These are phyloP conservation scores for Fusarium pseudonygamai DNA, from an alignment of 2,329 filamentous ascomycete genomes.

Conservation along the genomic window DNA sequence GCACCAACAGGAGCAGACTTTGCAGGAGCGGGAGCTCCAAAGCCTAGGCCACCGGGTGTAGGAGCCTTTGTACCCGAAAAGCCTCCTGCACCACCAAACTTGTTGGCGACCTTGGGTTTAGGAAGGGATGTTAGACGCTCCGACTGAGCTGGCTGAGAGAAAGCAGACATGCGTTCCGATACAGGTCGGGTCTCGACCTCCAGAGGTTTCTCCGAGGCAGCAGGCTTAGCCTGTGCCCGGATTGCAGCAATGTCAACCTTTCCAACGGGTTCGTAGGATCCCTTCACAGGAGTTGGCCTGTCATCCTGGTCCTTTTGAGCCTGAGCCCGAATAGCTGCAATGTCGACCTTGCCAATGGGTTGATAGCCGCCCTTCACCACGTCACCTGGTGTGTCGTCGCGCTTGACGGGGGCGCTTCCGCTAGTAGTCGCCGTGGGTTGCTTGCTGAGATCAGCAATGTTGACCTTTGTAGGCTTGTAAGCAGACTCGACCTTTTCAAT, in stretches of 20 bases:
- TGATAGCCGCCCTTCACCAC: conserved; percentile 90
- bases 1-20: conserved; percentile 72
- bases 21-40: conserved; percentile 66
- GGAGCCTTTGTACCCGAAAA: conserved; percentile 93
- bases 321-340: conserved; percentile 84
- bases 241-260: conserved; percentile 98
- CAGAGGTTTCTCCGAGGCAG: conserved; percentile 49
- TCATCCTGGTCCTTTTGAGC: conserved; percentile 77
- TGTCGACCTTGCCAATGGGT: conserved; percentile 97
- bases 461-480: conserved; percentile 95
- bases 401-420: conserved; percentile 58
- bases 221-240: conserved; percentile 76
- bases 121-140: conserved; percentile 88
- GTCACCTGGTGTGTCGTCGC: conserved; percentile 61
- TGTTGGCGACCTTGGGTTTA: conserved; percentile 94
- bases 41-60: conserved; percentile 74
- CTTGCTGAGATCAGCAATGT: conserved; percentile 84
- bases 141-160: conserved; percentile 67
- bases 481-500: conserved; percentile 92
- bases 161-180: conserved; percentile 80
- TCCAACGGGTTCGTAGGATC: conserved; percentile 91
- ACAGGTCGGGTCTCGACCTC: conserved; percentile 65
- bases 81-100: conserved; percentile 75
- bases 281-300: conserved; percentile 85
- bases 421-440: conserved; percentile 75